Evolutionary conservation across 768 basidiomycete species (phyloP), one percentile per base, ranked within the genome.

Genomic region (Tulasnella sp.): DNA sequence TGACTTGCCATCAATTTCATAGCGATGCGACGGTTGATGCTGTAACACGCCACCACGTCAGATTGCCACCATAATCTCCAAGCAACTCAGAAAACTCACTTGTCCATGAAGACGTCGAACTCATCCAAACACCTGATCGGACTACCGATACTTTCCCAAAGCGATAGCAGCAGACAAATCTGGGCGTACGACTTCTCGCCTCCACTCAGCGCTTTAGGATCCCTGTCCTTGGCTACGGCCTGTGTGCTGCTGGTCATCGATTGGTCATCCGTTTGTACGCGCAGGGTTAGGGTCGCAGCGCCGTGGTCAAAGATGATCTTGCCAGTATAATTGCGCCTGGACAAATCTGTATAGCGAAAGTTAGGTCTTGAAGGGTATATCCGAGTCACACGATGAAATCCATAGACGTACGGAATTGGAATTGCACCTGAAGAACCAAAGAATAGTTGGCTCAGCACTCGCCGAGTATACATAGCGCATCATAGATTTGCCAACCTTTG

Each of bases 31-130:
- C 96, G 82, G 62, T 75, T 74, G 48, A 70, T 68, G 66, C 65
- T 50, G 32, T 17, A 41, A 23, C n/a, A 24, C 21, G 27, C 3
- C 15, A 15, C 3, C 10, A 51, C 11, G 13, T 3, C 10, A 53
- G 10, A 17, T 27, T 24, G 17, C 26, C 19, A 26, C 3, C 23
- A 42, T 17, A 3, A 61, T 48, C 70, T 90, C 91, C 61, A 91
- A 84, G 23, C 88, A 10, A 54, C n/a, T 8, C 8, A 8, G 19
- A n/a, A 26, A 17, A 38, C 56, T 58, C 47, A 59, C 58, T 27
- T 88, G 68, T 94, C 91, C 89, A 98, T 92, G 76, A 95, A 97
- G 10, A 97, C 95, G 66, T 98, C 95, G 68, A 96, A 99, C 70
- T 99, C 96, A 67, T 99, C 96, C 83, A 98, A 81, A 67, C 95